These are phyloP conservation scores for Cytospora chrysosperma DNA, from an alignment of 2,329 filamentous ascomycete species.

Conservation along the genomic window DNA sequence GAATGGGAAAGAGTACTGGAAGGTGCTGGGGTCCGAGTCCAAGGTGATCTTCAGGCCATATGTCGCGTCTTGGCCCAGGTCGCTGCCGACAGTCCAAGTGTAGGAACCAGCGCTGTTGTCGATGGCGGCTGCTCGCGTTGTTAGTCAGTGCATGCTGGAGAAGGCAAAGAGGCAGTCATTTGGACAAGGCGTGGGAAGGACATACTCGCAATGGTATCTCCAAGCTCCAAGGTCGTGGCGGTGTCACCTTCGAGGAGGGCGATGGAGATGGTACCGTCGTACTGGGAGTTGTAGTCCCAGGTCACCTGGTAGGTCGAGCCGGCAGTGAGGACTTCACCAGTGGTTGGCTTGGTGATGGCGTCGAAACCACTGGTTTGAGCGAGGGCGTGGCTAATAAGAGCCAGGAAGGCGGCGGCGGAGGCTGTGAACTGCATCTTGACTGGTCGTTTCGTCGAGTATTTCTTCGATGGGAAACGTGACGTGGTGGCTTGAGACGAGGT, in stretches of 20 bases:
- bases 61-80: constrained; percentile 44
- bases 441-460: constrained; percentile 22
- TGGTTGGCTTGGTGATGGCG: constrained; percentile 47
- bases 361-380: constrained; percentile 59
- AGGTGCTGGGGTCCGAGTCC: constrained; percentile 46
- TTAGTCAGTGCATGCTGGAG: background rate
- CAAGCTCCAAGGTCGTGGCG: constrained; percentile 42
- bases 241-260: constrained; percentile 53
- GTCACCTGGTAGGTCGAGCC: constrained; percentile 50
- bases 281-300: constrained; percentile 47
- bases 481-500: background rate
- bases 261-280: constrained; percentile 49
- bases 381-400: constrained; percentile 49
- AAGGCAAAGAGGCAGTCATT: background rate
- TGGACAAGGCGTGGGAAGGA: constrained; percentile 24
- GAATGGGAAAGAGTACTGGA: constrained; percentile 66
- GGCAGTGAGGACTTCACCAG: constrained; percentile 45
- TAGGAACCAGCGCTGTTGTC: constrained; percentile 45
- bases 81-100: constrained; percentile 50
- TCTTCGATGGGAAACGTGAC: constrained; percentile 9
- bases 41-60: constrained; percentile 59
- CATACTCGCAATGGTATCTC: constrained; percentile 50
- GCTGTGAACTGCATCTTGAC: constrained; percentile 56
- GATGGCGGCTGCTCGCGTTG: constrained; percentile 42
- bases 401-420: constrained; percentile 49